Evolutionary conservation across 2,329 filamentous ascomycete genomes (phyloP).

Genomic region (Diaporthe longicolla): DNA sequence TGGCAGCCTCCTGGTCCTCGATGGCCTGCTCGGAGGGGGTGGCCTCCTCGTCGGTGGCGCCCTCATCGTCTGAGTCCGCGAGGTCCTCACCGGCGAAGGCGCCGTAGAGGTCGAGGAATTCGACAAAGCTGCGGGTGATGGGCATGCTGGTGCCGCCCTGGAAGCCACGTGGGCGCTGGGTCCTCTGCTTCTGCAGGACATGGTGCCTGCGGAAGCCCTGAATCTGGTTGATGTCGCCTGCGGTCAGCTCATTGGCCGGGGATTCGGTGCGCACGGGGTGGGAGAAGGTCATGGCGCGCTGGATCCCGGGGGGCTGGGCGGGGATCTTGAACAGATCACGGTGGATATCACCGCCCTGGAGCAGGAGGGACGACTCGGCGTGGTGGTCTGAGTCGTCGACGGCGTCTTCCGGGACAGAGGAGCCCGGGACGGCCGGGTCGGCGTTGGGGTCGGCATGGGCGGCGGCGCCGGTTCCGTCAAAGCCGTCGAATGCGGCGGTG

Average conservation of each 20-base stretch:
- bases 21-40: constrained; percentile 58
- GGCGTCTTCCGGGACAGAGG: not conserved
- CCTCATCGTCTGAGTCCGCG: constrained; percentile 72
- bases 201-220: constrained; percentile 66
- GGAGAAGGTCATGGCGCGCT: constrained; percentile 48
- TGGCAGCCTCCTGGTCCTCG: constrained; percentile 46
- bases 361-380: constrained; percentile 75
- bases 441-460: not conserved
- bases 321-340: constrained; percentile 83
- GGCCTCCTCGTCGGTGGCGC: constrained; percentile 47
- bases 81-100: constrained; percentile 83
- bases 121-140: constrained; percentile 79
- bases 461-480: constrained; percentile 5
- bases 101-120: constrained; percentile 82
- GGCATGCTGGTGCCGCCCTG: constrained; percentile 52
- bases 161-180: constrained; percentile 46
- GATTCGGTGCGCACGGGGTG: constrained; percentile 38
- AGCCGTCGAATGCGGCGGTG: constrained; percentile 50
- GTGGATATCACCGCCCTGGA: constrained; percentile 85
- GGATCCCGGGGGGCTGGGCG: constrained; percentile 54
- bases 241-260: constrained; percentile 42
- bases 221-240: constrained; percentile 57
- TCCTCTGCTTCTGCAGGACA: constrained; percentile 53
- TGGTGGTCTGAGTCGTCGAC: constrained; percentile 41
- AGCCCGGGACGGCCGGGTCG: constrained; percentile 32